Evolutionary conservation across 441 rosid genomes (phyloP).

Genomic region (Erodium moschatum): DNA sequence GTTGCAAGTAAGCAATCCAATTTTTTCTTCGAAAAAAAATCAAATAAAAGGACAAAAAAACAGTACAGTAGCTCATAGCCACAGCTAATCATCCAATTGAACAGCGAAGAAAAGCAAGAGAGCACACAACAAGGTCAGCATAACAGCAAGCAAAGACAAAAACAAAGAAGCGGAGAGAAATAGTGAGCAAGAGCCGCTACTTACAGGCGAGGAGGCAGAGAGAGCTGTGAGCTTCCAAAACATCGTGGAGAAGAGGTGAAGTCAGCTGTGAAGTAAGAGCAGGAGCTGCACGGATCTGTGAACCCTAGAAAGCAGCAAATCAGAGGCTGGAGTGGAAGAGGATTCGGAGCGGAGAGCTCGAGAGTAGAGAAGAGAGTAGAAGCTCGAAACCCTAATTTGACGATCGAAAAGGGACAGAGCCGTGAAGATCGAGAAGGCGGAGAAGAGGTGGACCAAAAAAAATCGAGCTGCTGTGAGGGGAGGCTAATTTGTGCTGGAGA

Average conservation of each 20-base stretch:
- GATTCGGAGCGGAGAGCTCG: not conserved
- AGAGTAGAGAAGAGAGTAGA: too few relatives aligned
- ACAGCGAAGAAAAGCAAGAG: not conserved
- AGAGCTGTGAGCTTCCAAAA: slow-evolving; percentile 9
- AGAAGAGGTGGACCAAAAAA: not conserved
- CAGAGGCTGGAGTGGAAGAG: not conserved
- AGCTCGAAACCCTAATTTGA: slow-evolving; percentile 7
- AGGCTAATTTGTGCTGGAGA: not conserved
- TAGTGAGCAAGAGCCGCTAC: not conserved
- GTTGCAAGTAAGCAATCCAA: not conserved
- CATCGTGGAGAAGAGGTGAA: slow-evolving; percentile 1
- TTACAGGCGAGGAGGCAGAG: slow-evolving; percentile 8
- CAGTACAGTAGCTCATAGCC: not conserved
- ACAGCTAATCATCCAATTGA: not conserved
- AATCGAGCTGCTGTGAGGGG: not conserved
- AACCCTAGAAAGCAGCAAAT: slow-evolving; percentile 10
- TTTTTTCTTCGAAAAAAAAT: not conserved
- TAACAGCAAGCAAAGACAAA: slow-evolving; percentile 2
- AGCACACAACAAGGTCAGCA: not conserved
- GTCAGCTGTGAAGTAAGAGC: not conserved
- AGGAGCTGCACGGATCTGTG: slow-evolving; percentile 1
- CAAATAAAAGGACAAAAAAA: not conserved
- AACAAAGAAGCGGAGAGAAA: not conserved
- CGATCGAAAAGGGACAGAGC: slow-evolving; percentile 9
- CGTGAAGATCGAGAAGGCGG: slow-evolving; percentile 6